phyloP scores from a whole-genome alignment of 2,329 filamentous ascomycete genomes.

The Calonectria henricotiae region DNA sequence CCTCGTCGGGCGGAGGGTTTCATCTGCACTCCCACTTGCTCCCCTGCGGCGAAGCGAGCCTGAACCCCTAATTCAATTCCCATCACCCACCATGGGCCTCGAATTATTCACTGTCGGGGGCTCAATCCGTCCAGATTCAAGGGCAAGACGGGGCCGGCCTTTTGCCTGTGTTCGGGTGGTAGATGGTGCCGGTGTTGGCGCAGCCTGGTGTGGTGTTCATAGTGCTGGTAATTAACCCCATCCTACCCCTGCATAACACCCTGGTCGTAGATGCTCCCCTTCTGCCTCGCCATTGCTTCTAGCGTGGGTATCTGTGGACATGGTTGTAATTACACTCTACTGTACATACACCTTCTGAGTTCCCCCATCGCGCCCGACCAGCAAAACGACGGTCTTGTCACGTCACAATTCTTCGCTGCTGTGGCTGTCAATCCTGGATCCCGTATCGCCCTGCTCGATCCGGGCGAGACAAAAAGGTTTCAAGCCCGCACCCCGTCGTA shows the following conservation, averaged over 20 bases:
- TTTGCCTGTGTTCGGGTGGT: constrained; percentile 9
- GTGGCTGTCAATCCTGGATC: constrained; percentile 51
- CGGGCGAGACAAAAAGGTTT: constrained; percentile 47
- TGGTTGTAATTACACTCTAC: constrained; percentile 31
- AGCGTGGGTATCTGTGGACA: constrained; percentile 28
- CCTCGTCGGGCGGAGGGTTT: constrained; percentile 43
- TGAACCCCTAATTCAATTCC: not conserved
- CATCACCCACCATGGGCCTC: not conserved
- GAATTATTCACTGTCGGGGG: not conserved
- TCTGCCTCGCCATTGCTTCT: constrained; percentile 30
- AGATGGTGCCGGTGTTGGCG: constrained; percentile 25
- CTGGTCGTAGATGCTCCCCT: constrained; percentile 39
- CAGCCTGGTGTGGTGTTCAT: constrained; percentile 39
- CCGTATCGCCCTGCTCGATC: constrained; percentile 40
- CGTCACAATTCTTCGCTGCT: constrained; percentile 49
- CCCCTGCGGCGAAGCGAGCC: constrained; percentile 21
- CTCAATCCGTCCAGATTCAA: constrained; percentile 7
- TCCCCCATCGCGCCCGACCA: constrained; percentile 43
- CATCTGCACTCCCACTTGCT: constrained; percentile 44
- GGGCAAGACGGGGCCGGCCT: constrained; percentile 2
- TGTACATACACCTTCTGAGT: constrained; percentile 37
- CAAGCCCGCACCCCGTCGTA: constrained; percentile 39
- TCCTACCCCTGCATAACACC: constrained; percentile 50
- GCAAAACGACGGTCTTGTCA: constrained; percentile 47
- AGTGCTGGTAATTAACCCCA: constrained; percentile 42